phyloP scores from a whole-genome alignment of 129 eudicot species.

The Sambucus nigra region DNA sequence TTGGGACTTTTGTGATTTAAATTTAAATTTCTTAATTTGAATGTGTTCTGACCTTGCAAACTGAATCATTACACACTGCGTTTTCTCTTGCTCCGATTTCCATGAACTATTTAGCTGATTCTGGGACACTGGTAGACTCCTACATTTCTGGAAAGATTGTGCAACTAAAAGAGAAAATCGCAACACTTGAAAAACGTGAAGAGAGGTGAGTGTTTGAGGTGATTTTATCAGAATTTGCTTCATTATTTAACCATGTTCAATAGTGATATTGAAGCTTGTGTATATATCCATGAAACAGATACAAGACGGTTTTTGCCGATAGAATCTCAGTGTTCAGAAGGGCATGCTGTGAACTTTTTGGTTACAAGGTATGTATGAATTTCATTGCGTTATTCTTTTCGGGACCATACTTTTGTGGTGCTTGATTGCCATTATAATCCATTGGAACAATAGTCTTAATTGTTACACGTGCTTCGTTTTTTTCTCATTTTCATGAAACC shows the following conservation, averaged over 20 bases:
- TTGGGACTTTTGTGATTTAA: not conserved
- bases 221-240: not conserved
- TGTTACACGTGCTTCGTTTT: no score
- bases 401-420: not conserved
- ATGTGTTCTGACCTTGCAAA: not conserved
- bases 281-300: slow-evolving; percentile 43
- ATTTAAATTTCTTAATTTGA: not conserved
- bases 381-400: not conserved
- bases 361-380: slow-evolving; percentile 68
- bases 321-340: slow-evolving; percentile 88
- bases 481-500: no score
- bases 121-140: slow-evolving; percentile 79
- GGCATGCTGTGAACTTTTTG: slow-evolving; percentile 97
- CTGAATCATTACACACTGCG: not conserved
- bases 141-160: slow-evolving; percentile 81
- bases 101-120: slow-evolving; percentile 48
- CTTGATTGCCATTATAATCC: no score
- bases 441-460: not conserved
- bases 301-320: slow-evolving; percentile 94
- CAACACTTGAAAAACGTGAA: slow-evolving; percentile 95
- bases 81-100: slow-evolving; percentile 6
- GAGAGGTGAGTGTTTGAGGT: slow-evolving; percentile 50
- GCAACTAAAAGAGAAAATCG: slow-evolving; percentile 92
- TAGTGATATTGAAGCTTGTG: slow-evolving; percentile 12
- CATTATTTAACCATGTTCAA: not conserved